Evolutionary conservation across 257 asterid genomes (phyloP).

Genomic region (Solanum corneliomulleri): DNA sequence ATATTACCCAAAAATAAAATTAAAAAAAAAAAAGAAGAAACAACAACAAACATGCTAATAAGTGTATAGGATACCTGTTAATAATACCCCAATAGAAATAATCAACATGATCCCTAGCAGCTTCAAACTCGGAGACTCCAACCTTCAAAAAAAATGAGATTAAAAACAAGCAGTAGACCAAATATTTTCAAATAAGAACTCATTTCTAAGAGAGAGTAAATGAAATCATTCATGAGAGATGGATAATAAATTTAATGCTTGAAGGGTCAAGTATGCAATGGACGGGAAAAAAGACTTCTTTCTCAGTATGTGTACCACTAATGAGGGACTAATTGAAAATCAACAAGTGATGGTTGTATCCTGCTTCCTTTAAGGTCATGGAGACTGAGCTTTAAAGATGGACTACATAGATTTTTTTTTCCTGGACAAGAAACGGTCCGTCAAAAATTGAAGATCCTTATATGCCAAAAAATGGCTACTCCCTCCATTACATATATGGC

Average conservation of each 20-base stretch:
- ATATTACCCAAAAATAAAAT: neutral
- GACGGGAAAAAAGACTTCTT: neutral
- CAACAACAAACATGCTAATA: neutral
- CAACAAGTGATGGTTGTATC: neutral
- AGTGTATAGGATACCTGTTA: slow-evolving; percentile 52
- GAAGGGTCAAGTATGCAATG: neutral
- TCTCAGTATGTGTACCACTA: neutral
- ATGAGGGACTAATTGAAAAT: neutral
- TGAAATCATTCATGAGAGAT: neutral
- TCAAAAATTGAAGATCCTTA: neutral
- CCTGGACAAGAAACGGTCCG: neutral
- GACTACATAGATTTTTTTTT: neutral
- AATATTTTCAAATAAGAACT: neutral
- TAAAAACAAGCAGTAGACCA: slow-evolving; percentile 9
- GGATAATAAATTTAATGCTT: neutral
- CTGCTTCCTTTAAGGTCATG: neutral
- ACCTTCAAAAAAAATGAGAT: slow-evolving; percentile 34
- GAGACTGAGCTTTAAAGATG: neutral
- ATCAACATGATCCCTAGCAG: slow-evolving; percentile 75
- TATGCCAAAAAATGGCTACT: neutral
- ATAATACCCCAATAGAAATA: slow-evolving; percentile 72
- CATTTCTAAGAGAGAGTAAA: neutral
- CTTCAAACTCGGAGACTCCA: slow-evolving; percentile 95
- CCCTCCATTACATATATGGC: neutral
- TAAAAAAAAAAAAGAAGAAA: neutral